Percentiles rank a stretch among this genome's conserved stretches.
Evolutionary conservation across 1,284 basidiomycete species (phyloP).

Genomic region (Erythrobasidium hasegawianum): DNA sequence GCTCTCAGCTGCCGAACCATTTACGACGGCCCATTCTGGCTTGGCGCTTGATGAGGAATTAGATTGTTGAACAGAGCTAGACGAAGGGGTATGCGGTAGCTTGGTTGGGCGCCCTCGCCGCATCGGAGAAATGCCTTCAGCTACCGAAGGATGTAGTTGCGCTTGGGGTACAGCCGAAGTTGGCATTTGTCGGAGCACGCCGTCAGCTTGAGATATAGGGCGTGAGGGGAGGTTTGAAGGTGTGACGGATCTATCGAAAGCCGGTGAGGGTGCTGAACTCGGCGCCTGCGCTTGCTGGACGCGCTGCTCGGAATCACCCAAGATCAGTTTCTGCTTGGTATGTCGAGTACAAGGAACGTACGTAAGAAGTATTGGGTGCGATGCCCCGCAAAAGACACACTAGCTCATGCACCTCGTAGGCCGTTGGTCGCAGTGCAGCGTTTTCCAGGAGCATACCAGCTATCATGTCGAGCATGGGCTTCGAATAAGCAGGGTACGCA

Average conservation of each 20-base stretch:
- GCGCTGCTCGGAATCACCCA: background rate
- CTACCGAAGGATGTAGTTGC: background rate
- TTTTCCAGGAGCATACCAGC: constrained; percentile 55
- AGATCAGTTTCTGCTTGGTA: background rate
- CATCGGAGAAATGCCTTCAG: constrained; percentile 48
- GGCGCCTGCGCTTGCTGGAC: background rate
- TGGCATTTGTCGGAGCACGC: background rate
- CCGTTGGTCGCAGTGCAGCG: constrained; percentile 41
- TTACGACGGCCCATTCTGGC: background rate
- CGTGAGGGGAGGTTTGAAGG: constrained; percentile 10
- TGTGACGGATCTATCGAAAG: constrained; percentile 27
- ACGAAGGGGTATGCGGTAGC: constrained; percentile 1
- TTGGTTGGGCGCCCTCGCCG: constrained; percentile 49
- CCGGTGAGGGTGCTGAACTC: background rate
- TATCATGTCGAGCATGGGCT: constrained; percentile 78
- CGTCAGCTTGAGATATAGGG: constrained; percentile 26
- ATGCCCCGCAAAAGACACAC: constrained; percentile 44
- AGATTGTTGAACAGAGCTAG: background rate
- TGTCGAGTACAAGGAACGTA: constrained; percentile 2
- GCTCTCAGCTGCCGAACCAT: background rate
- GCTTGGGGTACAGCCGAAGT: background rate
- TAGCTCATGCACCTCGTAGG: constrained; percentile 47
- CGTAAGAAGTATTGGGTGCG: constrained; percentile 36
- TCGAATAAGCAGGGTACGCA: constrained; percentile 86
- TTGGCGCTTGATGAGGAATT: background rate